Percentiles rank a stretch among this genome's conserved stretches.
Evolutionary conservation across 495 filamentous ascomycete species (phyloP).

Genomic region (Aspergillus carlsbadensis): DNA sequence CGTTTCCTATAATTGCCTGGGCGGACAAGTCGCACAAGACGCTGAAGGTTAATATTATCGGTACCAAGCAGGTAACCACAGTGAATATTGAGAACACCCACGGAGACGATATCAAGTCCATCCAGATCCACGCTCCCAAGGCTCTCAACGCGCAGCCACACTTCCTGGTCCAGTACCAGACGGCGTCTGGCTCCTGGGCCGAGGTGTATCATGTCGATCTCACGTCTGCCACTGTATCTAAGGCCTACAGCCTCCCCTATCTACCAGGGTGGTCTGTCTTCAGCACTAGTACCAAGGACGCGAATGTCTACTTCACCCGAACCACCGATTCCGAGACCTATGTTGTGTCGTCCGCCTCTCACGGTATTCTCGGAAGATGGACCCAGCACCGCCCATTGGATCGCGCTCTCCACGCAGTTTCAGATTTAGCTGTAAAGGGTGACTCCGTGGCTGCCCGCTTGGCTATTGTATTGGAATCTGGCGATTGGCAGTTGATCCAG

Average conservation of each 20-base stretch:
- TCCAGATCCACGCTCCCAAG: slow-evolving; percentile 72
- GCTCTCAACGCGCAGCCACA: slow-evolving; percentile 68
- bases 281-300: slow-evolving; percentile 70
- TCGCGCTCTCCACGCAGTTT: slow-evolving; percentile 62
- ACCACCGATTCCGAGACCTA: slow-evolving; percentile 68
- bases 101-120: slow-evolving; percentile 60
- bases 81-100: slow-evolving; percentile 51
- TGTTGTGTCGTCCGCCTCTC: slow-evolving; percentile 73
- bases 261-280: slow-evolving; percentile 69
- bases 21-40: slow-evolving; percentile 64
- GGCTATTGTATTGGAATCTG: slow-evolving; percentile 64
- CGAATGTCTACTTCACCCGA: slow-evolving; percentile 86
- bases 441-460: slow-evolving; percentile 72
- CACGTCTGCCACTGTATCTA: slow-evolving; percentile 59
- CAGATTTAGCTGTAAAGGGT: slow-evolving; percentile 75
- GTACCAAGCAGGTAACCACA: slow-evolving; percentile 59
- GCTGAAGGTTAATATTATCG: slow-evolving; percentile 78
- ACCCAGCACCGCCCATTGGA: slow-evolving; percentile 45
- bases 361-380: slow-evolving; percentile 75
- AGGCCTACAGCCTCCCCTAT: slow-evolving; percentile 74
- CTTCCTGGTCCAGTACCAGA: slow-evolving; percentile 83
- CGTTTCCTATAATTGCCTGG: slow-evolving; percentile 79
- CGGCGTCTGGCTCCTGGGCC: slow-evolving; percentile 68
- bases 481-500: slow-evolving; percentile 80
- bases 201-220: slow-evolving; percentile 83